Percentiles rank a stretch among this genome's conserved stretches.
Evolutionary conservation across 495 filamentous ascomycete genomes (phyloP).

Genomic region (Penicillium paxilli): DNA sequence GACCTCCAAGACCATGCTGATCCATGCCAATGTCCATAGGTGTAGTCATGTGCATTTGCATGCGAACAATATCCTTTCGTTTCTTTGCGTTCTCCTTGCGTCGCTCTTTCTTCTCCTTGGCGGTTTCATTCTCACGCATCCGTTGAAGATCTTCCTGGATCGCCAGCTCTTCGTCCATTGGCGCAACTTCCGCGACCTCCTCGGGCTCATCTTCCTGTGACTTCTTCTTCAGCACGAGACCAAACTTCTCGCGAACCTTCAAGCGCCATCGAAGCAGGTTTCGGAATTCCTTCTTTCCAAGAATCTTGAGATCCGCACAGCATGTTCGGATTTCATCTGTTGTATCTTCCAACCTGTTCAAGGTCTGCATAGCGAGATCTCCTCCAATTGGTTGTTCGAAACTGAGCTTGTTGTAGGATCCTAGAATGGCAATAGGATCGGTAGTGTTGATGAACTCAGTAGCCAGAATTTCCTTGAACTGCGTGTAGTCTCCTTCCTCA

Average conservation of each 20-base stretch:
- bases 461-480: slow-evolving; percentile 83
- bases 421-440: slow-evolving; percentile 96
- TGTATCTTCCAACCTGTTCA: slow-evolving; percentile 90
- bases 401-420: slow-evolving; percentile 76
- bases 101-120: slow-evolving; percentile 75
- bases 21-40: slow-evolving; percentile 96
- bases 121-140: slow-evolving; percentile 72
- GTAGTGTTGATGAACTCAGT: slow-evolving; percentile 93
- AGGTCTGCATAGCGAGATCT: slow-evolving; percentile 80
- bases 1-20: slow-evolving; percentile 73
- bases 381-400: slow-evolving; percentile 76
- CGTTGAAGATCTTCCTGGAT: slow-evolving; percentile 85
- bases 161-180: slow-evolving; percentile 91
- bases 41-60: slow-evolving; percentile 96
- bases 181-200: slow-evolving; percentile 73
- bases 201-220: slow-evolving; percentile 57
- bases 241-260: slow-evolving; percentile 88
- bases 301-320: slow-evolving; percentile 84
- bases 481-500: slow-evolving; percentile 91
- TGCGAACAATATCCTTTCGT: slow-evolving; percentile 82
- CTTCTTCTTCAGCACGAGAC: slow-evolving; percentile 71
- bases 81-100: slow-evolving; percentile 86
- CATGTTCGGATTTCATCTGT: slow-evolving; percentile 82
- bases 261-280: slow-evolving; percentile 89
- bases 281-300: slow-evolving; percentile 94